Percentiles rank a stretch among this genome's conserved stretches.
phyloP scores from a whole-genome alignment of 768 basidiomycete genomes.

The Tulasnella sp. region DNA sequence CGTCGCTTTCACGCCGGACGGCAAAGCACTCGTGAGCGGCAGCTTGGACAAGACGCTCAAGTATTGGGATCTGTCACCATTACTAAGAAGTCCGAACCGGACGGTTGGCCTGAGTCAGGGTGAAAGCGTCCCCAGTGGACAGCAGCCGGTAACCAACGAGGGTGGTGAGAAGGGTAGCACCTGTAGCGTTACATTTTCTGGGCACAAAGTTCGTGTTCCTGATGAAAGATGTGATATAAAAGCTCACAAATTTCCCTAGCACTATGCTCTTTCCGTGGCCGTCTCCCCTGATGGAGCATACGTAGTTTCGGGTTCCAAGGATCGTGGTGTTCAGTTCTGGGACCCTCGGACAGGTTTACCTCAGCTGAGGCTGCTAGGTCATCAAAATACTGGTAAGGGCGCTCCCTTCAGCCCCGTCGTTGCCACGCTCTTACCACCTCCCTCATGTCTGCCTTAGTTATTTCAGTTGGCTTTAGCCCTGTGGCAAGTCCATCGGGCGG shows the following conservation, averaged over 20 bases:
- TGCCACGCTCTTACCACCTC: background rate
- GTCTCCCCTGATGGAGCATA: constrained; percentile 90
- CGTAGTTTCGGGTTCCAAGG: constrained; percentile 95
- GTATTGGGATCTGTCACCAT: constrained; percentile 69
- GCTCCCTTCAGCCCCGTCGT: constrained; percentile 16
- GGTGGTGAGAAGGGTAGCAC: constrained; percentile 45
- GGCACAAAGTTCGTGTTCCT: constrained; percentile 65
- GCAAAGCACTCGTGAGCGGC: constrained; percentile 81
- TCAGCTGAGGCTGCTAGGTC: constrained; percentile 89
- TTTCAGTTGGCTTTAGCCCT: constrained; percentile 66
- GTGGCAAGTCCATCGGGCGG: constrained; percentile 44
- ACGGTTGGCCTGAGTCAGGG: constrained; percentile 17
- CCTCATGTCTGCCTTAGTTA: constrained; percentile 46
- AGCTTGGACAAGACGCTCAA: constrained; percentile 86
- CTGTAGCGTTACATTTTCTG: constrained; percentile 81
- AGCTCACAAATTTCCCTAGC: constrained; percentile 41
- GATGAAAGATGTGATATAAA: background rate
- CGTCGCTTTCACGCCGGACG: constrained; percentile 89
- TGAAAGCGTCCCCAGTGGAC: constrained; percentile 18
- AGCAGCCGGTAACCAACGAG: constrained; percentile 29
- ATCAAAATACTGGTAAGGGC: constrained; percentile 59
- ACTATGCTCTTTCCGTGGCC: constrained; percentile 69
- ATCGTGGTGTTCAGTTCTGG: constrained; percentile 94
- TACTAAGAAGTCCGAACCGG: constrained; percentile 35
- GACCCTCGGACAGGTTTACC: constrained; percentile 72